These are phyloP conservation scores for Phialemonium atrogriseum DNA, from an alignment of 2,329 filamentous ascomycete genomes.

Conservation along the genomic window DNA sequence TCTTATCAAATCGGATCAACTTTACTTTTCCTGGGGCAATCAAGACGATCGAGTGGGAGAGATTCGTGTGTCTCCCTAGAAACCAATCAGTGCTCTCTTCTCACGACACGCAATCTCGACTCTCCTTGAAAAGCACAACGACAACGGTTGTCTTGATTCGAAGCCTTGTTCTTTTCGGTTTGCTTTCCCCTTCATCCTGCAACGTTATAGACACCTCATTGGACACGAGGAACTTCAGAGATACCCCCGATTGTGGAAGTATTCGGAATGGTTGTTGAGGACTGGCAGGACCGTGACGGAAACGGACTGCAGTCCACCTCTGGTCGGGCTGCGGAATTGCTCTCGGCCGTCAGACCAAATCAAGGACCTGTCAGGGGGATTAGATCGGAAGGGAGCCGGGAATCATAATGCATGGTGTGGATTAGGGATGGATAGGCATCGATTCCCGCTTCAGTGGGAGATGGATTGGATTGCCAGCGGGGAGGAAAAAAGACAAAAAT, in stretches of 20 bases:
- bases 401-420: conserved; percentile 2
- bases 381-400: conserved; percentile 1
- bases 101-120: too few species aligned
- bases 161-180: not conserved
- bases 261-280: not conserved
- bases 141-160: not conserved
- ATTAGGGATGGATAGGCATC: too few species aligned
- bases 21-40: conserved; percentile 3
- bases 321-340: too few species aligned
- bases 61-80: conserved; percentile 2
- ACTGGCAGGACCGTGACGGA: not conserved
- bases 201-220: conserved; percentile 6
- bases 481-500: too few species aligned
- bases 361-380: conserved; percentile 2
- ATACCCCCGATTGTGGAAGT: conserved; percentile 7
- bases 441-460: too few species aligned
- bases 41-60: conserved; percentile 2
- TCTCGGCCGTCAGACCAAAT: conserved; percentile 1
- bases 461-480: too few species aligned
- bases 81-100: conserved; percentile 2
- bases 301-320: too few species aligned
- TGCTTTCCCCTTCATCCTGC: conserved; percentile 2
- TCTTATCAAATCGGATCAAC: conserved; percentile 3
- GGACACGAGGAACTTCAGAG: conserved; percentile 8
- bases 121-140: too few species aligned